Conservation (phyloP, 148 eudicot genomes). For the Persicaria tinctoria region DNA sequence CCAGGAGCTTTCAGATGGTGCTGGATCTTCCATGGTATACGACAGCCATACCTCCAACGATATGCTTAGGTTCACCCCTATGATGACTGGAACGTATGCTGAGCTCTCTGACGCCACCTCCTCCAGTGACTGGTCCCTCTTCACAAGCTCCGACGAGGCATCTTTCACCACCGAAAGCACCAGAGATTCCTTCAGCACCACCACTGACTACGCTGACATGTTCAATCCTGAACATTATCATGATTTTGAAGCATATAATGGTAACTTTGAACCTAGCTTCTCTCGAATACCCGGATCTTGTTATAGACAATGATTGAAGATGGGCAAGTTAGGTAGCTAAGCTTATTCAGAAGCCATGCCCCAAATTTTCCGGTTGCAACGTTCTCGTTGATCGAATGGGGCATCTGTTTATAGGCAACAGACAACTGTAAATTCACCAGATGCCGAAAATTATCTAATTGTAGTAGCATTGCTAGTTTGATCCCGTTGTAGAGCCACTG, state of each 20-base stretch:
- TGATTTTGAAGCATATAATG: conserved; percentile 32
- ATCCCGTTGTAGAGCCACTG: no score
- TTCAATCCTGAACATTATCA: conserved; percentile 42
- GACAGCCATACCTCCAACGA: conserved; percentile 13
- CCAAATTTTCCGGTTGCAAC: conserved; percentile 32
- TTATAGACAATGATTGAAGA: neutral
- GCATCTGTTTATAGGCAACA: conserved; percentile 8
- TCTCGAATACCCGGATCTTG: neutral
- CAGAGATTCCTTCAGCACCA: conserved; percentile 67
- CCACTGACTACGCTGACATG: conserved; percentile 41
- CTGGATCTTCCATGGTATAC: neutral
- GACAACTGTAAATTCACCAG: no score
- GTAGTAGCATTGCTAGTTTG: no score
- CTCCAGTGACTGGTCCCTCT: conserved; percentile 78
- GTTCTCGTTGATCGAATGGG: conserved; percentile 35
- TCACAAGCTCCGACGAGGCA: conserved; percentile 89
- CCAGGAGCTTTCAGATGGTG: neutral
- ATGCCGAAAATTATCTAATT: no score
- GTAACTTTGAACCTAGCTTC: conserved; percentile 21
- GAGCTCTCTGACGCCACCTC: conserved; percentile 50
- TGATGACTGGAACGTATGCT: conserved; percentile 13
- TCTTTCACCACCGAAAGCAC: conserved; percentile 88
- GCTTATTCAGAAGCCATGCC: conserved; percentile 20
- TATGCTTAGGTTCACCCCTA: conserved; percentile 26
- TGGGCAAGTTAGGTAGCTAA: conserved; percentile 9